These are phyloP conservation scores for Yamadazyma ubonensis DNA, from an alignment of 805 yeast species.

Conservation along the genomic window DNA sequence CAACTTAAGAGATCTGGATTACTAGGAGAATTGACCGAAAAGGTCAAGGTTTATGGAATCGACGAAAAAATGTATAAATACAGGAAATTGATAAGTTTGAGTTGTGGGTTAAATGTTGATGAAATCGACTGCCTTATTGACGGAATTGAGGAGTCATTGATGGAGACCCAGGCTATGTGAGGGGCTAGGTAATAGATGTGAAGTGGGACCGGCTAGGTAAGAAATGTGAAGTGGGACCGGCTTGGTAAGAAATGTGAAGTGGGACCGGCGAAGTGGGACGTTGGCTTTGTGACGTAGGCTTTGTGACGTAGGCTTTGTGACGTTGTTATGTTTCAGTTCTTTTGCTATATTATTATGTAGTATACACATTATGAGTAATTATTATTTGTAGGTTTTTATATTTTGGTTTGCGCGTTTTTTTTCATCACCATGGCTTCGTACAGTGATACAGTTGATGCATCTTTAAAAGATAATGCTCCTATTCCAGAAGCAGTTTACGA, in stretches of 20 bases:
- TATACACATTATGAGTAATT: background rate
- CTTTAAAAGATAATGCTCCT: constrained; percentile 8
- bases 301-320: background rate
- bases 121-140: constrained; percentile 79
- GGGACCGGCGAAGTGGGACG: too few species aligned
- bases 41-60: constrained; percentile 42
- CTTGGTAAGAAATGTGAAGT: too few species aligned
- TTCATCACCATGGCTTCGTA: constrained; percentile 7
- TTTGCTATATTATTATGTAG: background rate
- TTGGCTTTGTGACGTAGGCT: too few species aligned
- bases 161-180: too few species aligned
- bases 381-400: background rate
- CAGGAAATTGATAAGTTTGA: constrained; percentile 69
- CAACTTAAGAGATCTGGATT: constrained; percentile 50
- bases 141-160: constrained; percentile 57
- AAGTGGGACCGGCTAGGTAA: too few species aligned
- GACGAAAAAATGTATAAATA: constrained; percentile 68
- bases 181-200: too few species aligned
- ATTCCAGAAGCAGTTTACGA: constrained; percentile 17
- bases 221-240: too few species aligned
- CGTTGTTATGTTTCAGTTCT: constrained; percentile 1
- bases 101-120: constrained; percentile 75
- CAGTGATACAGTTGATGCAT: constrained; percentile 13
- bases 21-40: constrained; percentile 49
- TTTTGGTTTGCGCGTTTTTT: background rate